Percentiles rank a stretch among this genome's conserved stretches.
Evolutionary conservation across 768 basidiomycete genomes (phyloP).

Genomic region (Psilocybe cyanescens): DNA sequence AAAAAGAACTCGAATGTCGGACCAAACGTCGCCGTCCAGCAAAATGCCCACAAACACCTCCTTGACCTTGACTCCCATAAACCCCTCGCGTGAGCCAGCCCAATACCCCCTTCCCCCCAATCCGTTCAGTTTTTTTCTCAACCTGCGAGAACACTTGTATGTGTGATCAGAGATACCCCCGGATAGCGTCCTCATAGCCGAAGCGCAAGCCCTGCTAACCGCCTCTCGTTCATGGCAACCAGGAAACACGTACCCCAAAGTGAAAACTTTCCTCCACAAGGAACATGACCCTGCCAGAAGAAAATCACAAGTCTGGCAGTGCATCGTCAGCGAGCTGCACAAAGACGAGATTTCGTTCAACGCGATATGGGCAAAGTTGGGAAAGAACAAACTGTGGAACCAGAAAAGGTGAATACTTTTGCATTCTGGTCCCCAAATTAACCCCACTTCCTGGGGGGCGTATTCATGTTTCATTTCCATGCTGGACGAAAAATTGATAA

Average conservation of each 20-base stretch:
- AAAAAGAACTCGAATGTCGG: background rate
- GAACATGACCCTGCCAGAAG: slow-evolving; percentile 35
- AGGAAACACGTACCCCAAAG: slow-evolving; percentile 47
- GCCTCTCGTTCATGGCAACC: slow-evolving; percentile 53
- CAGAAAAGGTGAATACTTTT: slow-evolving; percentile 51
- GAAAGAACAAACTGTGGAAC: slow-evolving; percentile 52
- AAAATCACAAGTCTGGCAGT: slow-evolving; percentile 49
- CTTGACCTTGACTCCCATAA: slow-evolving; percentile 13
- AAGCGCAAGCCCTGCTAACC: slow-evolving; percentile 47
- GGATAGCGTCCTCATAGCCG: slow-evolving; percentile 47
- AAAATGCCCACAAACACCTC: slow-evolving; percentile 3
- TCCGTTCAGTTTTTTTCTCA: background rate
- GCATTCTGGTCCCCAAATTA: background rate
- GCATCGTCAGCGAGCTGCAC: slow-evolving; percentile 50
- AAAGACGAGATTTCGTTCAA: slow-evolving; percentile 57
- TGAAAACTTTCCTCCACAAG: slow-evolving; percentile 40
- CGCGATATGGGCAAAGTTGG: slow-evolving; percentile 61
- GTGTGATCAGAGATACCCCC: slow-evolving; percentile 48
- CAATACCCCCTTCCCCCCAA: background rate
- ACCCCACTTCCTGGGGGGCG: background rate
- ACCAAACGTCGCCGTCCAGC: background rate
- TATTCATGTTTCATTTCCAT: background rate
- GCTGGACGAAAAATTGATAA: background rate
- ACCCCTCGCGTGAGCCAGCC: slow-evolving; percentile 11
- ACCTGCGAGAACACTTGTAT: background rate